Percentiles rank a stretch among this genome's conserved stretches.
Evolutionary conservation across 1,284 basidiomycete genomes (phyloP).

Genomic region (Ganoderma lingzhi): DNA sequence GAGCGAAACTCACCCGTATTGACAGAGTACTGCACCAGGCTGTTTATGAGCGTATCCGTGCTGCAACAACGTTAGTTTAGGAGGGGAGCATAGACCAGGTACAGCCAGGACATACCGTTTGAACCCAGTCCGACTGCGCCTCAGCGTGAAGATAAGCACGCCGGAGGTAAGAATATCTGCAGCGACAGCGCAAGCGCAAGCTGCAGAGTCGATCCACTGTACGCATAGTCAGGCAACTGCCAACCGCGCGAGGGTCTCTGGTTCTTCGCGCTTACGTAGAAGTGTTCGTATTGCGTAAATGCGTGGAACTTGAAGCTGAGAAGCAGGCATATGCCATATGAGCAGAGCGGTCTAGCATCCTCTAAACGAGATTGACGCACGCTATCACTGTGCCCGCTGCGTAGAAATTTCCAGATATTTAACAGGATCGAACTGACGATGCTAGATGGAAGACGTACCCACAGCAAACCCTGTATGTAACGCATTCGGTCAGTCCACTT

Average conservation of each 20-base stretch:
- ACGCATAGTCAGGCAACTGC: neutral
- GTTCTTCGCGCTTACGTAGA: conserved; percentile 1
- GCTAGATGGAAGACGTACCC: neutral
- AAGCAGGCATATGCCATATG: neutral
- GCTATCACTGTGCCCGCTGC: conserved; percentile 12
- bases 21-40: conserved; percentile 16
- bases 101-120: neutral
- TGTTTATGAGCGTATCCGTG: conserved; percentile 15
- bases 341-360: neutral
- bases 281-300: conserved; percentile 8
- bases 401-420: neutral
- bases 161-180: conserved; percentile 15
- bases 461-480: conserved; percentile 5
- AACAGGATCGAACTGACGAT: neutral
- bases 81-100: neutral
- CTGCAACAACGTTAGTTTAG: neutral
- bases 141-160: conserved; percentile 15
- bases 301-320: conserved; percentile 10
- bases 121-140: conserved; percentile 12
- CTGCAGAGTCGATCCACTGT: conserved; percentile 21
- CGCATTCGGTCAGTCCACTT: neutral
- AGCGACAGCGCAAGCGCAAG: conserved; percentile 8
- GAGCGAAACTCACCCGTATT: conserved; percentile 12
- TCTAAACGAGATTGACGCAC: neutral
- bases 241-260: too few relatives aligned